Base-by-base conservation (phyloP, 768 basidiomycete species). In the Trametes coccinea region DNA sequence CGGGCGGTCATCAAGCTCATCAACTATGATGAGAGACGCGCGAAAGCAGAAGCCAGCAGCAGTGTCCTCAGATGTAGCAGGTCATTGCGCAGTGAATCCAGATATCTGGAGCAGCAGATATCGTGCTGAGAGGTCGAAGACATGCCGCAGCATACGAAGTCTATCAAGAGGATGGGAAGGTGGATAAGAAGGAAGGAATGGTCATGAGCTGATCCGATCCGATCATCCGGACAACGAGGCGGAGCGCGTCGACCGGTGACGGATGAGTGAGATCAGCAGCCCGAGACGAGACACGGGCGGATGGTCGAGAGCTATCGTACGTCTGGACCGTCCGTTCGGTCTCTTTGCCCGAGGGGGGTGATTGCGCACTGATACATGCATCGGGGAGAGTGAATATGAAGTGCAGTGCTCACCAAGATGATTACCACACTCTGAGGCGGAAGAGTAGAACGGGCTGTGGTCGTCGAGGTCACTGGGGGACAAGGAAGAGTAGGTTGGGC, bases 201-300 rank as follows among this genome's bases (percentile, higher is more conserved):
- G 56, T 63, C 62, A 55, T 59, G 62, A 30, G 57, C 47, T 63
- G 62, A 63, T 63, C 62, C 56, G 61, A 37, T 53, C 56, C 56
- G 62, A 48, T 50, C 39, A 54, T 59, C 62, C 62, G 62, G 17
- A 51, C 46, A 50, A 63, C 41, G 62, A 58, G 62, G 56, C 61
- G 29, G 22, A 33, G 40, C 17, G 27, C 9, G 41, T 14, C 33
- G 49, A 10, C 49, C 57, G 61, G 61, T 30, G 56, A 56, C 34
- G 50, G 45, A 62, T 2, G 44, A 27, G 44, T 33, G 61, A 29
- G 61, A 62, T 47, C 43, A 57, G 55, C 44, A 52, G 45, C 10
- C 44, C 44, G 45, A 34, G 46, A 22, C n/a, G n/a, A 43, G 51
- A 58, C 30, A 54, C 56, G 17, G 55, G 48, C 43, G 56, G 44